phyloP scores from a whole-genome alignment of 352 stramenopile species.

The Phytophthora pluvialis region DNA sequence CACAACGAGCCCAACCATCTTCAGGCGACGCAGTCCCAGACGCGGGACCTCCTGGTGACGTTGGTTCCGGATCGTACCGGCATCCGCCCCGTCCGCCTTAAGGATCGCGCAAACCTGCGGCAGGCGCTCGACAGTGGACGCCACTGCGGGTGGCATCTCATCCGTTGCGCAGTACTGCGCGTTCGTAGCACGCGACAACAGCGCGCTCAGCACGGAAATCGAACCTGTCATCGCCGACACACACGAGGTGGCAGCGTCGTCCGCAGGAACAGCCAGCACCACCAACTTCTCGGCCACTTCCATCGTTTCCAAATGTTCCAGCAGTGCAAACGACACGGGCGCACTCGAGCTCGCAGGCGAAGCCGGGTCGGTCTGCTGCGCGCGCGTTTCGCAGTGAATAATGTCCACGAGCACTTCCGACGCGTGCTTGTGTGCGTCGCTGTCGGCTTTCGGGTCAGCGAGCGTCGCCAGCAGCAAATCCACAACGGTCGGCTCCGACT shows the following conservation, averaged over 20 bases:
- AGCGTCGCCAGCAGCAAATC: slow-evolving; percentile 72
- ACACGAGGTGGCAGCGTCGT: slow-evolving; percentile 34
- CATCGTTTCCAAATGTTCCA: slow-evolving; percentile 84
- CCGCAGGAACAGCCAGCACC: slow-evolving; percentile 52
- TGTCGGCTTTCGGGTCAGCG: slow-evolving; percentile 51
- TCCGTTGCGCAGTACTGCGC: slow-evolving; percentile 73
- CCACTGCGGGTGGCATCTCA: slow-evolving; percentile 66
- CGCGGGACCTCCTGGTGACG: slow-evolving; percentile 74
- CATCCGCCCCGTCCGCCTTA: slow-evolving; percentile 63
- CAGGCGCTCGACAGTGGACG: slow-evolving; percentile 58
- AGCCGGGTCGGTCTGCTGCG: slow-evolving; percentile 71
- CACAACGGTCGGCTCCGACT: slow-evolving; percentile 73
- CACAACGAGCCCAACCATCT: slow-evolving; percentile 82
- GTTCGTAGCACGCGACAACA: slow-evolving; percentile 82
- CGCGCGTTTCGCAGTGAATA: slow-evolving; percentile 83
- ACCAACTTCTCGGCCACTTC: slow-evolving; percentile 79
- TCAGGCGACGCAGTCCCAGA: slow-evolving; percentile 77
- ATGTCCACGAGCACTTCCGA: slow-evolving; percentile 85
- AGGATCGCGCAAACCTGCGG: slow-evolving; percentile 74
- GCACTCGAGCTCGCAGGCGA: slow-evolving; percentile 64
- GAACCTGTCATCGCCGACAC: slow-evolving; percentile 82
- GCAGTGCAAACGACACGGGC: slow-evolving; percentile 66
- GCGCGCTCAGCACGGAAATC: slow-evolving; percentile 76
- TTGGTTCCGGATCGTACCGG: slow-evolving; percentile 77
- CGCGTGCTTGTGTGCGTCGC: slow-evolving; percentile 86